These are phyloP conservation scores for Podila clonocystis DNA, from an alignment of 192 early-diverging fungal species.

Conservation along the genomic window DNA sequence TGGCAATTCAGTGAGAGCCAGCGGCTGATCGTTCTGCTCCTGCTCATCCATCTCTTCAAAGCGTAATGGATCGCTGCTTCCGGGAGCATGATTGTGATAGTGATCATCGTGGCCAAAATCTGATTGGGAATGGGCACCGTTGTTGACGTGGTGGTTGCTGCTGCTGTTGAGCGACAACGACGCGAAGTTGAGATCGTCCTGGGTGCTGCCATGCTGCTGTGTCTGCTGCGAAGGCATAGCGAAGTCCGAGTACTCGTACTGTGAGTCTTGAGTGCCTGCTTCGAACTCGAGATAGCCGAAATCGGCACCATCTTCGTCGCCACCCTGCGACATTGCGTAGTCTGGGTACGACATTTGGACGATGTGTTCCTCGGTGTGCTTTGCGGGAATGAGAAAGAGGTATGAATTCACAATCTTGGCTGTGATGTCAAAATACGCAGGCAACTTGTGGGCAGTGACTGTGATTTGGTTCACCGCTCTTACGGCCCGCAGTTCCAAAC, in stretches of 20 bases:
- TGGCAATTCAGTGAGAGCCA: conserved; percentile 68
- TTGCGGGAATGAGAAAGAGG: neutral
- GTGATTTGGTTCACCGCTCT: no score
- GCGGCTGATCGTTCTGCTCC: conserved; percentile 60
- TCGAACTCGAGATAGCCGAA: conserved; percentile 67
- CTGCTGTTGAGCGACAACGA: conserved; percentile 40
- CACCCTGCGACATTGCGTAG: conserved; percentile 53
- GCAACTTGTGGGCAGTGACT: neutral
- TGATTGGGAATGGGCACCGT: conserved; percentile 50
- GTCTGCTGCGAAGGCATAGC: conserved; percentile 56
- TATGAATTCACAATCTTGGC: neutral
- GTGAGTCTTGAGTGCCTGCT: conserved; percentile 69
- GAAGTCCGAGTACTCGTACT: conserved; percentile 74
- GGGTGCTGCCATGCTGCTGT: conserved; percentile 34
- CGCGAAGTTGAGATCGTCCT: conserved; percentile 64
- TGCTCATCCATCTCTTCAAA: conserved; percentile 65
- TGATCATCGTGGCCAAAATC: conserved; percentile 17
- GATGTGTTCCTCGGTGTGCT: neutral
- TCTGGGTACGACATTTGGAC: conserved; percentile 42
- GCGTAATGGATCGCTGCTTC: conserved; percentile 33
- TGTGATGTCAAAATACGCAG: no score
- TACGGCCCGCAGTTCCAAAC: no score
- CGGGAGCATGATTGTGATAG: conserved; percentile 6
- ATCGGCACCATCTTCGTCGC: conserved; percentile 58
- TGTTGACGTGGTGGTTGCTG: conserved; percentile 24